phyloP scores from a whole-genome alignment of 177 flowering plant genomes.

The Vitis hybrid region DNA sequence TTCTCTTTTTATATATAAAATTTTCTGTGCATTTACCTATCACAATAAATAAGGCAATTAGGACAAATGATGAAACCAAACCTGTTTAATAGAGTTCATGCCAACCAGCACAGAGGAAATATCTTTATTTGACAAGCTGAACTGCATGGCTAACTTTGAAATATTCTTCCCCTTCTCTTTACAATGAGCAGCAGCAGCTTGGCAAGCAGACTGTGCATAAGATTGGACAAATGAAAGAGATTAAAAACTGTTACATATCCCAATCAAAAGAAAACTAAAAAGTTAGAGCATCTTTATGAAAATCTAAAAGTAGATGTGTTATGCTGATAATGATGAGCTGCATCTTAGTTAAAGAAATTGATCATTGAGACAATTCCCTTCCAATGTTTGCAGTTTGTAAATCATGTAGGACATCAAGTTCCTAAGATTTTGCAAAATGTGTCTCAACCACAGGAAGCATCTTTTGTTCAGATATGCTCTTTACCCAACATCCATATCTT shows the following conservation, averaged over 20 bases:
- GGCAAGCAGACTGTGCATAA: conserved; percentile 68
- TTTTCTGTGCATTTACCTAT: too few relatives aligned
- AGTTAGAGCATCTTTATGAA: background rate
- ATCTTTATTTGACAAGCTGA: conserved; percentile 79
- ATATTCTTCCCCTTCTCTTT: conserved; percentile 80
- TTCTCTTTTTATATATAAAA: too few relatives aligned
- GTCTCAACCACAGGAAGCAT: background rate
- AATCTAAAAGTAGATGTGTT: background rate
- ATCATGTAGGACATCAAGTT: background rate
- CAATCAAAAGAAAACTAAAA: background rate
- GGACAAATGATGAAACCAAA: conserved; percentile 18
- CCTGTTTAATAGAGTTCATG: conserved; percentile 86
- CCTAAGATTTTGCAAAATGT: background rate
- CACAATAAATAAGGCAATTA: conserved; percentile 1
- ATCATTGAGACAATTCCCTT: background rate
- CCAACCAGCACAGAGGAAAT: conserved; percentile 88
- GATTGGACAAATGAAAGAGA: conserved; percentile 4
- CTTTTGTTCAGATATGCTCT: background rate
- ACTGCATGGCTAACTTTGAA: conserved; percentile 86
- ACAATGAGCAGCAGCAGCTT: conserved; percentile 75
- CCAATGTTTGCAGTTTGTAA: background rate
- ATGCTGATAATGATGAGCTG: background rate
- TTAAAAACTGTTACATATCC: background rate
- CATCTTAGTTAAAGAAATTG: background rate
- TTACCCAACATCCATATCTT: background rate